Evolutionary conservation across 805 yeast genomes (phyloP), one percentile per base, ranked within the genome.

Genomic region (Metschnikowia lunata): DNA sequence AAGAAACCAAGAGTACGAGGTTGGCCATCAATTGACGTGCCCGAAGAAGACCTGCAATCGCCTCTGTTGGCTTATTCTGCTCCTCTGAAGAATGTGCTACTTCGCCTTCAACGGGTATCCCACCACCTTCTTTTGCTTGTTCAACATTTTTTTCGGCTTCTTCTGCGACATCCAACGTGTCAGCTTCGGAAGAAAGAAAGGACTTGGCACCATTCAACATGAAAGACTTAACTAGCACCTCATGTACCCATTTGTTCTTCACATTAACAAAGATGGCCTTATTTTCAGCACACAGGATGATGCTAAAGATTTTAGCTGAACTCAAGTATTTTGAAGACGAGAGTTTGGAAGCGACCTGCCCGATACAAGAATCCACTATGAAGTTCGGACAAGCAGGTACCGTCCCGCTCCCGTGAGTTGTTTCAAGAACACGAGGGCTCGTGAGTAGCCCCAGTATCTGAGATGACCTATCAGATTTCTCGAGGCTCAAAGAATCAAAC

Each of bases 191-290:
- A 10, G 11, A 10, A 29, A 29, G 3, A 18, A 5, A 18, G 23
- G 5, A 3, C 5, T 18, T 18, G 3, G 23, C 3, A 12, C n/a
- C n/a, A 29, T 12, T 29, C 11, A 12, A 10, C 31, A 12, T 29
- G 2, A 29, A 29, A 8, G 30, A 10, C 31, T 37, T 31, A 7
- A 37, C 26, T 12, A 42, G 36, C 7, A 7, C 8, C 2, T 34
- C 14, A 8, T 23, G 12, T 10, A 67, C 47, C 73, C 72, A 69
- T 5, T 53, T 40, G 42, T 64, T 64, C 48, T 70, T 71, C n/a
- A 43, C 40, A n/a, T 46, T 39, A 3, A 47, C 43, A 41, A 67
- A 69, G 1, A 47, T 34, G 0, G 40, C 36, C 14, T 34, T 49
- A 12, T 56, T 50, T 15, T 48, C 40, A 1, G 40, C 45, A 33